Evolutionary conservation across 345 rosid genomes (phyloP).

Genomic region (Psidium guajava): DNA sequence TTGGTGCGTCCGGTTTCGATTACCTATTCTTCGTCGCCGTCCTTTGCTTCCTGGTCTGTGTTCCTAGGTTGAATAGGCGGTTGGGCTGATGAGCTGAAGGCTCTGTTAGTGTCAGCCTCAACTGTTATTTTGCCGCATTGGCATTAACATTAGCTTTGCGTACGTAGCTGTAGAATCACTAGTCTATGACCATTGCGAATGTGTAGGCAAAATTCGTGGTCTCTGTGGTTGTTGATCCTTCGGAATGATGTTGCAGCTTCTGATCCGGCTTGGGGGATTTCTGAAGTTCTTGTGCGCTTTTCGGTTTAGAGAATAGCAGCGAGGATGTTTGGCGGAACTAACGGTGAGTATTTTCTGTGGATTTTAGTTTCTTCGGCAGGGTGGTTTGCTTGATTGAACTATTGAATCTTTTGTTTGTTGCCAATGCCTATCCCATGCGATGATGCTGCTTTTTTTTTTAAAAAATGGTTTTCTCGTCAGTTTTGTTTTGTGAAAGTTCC

Average conservation of each 20-base stretch:
- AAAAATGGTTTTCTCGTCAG: neutral
- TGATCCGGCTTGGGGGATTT: neutral
- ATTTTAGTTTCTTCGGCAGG: neutral
- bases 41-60: neutral
- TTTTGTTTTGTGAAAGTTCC: neutral
- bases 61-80: neutral
- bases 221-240: neutral
- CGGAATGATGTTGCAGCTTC: neutral
- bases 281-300: neutral
- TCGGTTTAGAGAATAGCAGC: neutral
- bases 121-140: neutral
- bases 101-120: neutral
- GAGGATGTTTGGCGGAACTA: slow-evolving; percentile 1
- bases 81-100: neutral
- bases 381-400: neutral
- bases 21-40: neutral
- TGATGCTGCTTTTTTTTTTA: neutral
- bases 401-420: neutral
- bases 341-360: neutral
- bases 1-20: neutral
- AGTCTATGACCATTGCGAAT: neutral
- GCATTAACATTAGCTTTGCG: neutral
- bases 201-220: neutral
- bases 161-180: neutral
- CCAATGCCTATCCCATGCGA: neutral